phyloP scores from a whole-genome alignment of 1,139 yeast species.

The Debaryomyces sp. region DNA sequence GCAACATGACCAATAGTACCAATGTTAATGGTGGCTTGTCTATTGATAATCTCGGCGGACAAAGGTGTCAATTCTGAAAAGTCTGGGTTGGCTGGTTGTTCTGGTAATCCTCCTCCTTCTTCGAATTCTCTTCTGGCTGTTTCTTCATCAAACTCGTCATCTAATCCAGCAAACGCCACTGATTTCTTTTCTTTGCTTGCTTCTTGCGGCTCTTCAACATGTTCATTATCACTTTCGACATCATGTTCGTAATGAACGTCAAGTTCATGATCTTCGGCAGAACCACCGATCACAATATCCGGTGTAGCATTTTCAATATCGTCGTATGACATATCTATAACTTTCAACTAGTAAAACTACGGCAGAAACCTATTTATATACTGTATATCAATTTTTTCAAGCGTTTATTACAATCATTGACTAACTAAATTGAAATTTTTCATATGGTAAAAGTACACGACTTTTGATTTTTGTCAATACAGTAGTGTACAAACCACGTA shows the following conservation, averaged over 20 bases:
- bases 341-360: constrained; percentile 10
- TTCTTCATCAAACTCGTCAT: constrained; percentile 62
- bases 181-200: constrained; percentile 62
- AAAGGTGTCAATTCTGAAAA: constrained; percentile 77
- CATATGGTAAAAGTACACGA: constrained; percentile 4
- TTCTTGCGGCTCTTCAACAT: constrained; percentile 46
- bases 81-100: constrained; percentile 90
- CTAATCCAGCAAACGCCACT: constrained; percentile 82
- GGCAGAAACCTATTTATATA: constrained; percentile 4
- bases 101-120: constrained; percentile 98
- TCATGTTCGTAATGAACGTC: constrained; percentile 46
- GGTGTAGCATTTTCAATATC: constrained; percentile 88
- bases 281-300: constrained; percentile 81
- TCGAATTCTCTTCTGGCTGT: constrained; percentile 80
- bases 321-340: constrained; percentile 46
- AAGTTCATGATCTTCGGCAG: constrained; percentile 46
- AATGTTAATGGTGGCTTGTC: constrained; percentile 98
- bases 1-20: constrained; percentile 99
- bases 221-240: constrained; percentile 53
- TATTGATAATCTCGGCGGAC: constrained; percentile 92
- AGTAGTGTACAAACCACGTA: neutral
- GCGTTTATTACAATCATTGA: neutral
- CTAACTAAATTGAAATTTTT: constrained; percentile 4
- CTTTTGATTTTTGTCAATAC: neutral
- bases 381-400: constrained; percentile 2